A percentile compares a stretch with the other conserved stretches of the same genome.
These are phyloP conservation scores for Penicillium arizonense DNA, from an alignment of 495 filamentous ascomycete genomes.

Conservation along the genomic window DNA sequence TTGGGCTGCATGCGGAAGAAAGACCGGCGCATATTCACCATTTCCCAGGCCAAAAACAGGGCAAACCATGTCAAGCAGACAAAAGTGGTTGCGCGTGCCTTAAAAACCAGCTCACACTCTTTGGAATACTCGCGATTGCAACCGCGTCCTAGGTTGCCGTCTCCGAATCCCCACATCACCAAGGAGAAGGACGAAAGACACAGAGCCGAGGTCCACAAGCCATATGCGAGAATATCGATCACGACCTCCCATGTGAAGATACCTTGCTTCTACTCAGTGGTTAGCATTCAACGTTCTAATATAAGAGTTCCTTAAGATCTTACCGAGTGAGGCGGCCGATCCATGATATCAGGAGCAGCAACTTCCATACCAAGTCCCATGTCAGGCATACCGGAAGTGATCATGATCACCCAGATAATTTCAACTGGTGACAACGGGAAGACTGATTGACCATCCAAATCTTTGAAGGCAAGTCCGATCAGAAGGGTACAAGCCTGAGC, in stretches of 20 bases:
- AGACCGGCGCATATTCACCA: constrained; percentile 59
- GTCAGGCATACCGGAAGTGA: constrained; percentile 61
- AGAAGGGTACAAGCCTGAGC: constrained; percentile 60
- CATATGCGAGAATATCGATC: constrained; percentile 60
- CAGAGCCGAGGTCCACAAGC: constrained; percentile 57
- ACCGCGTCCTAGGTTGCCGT: constrained; percentile 51
- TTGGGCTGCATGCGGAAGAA: constrained; percentile 63
- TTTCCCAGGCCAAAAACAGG: constrained; percentile 65
- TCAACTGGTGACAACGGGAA: constrained; percentile 64
- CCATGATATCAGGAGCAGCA: constrained; percentile 58
- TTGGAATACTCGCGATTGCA: constrained; percentile 54
- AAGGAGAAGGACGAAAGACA: constrained; percentile 57
- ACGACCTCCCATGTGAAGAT: constrained; percentile 61
- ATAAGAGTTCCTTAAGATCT: too few species aligned
- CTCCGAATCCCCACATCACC: constrained; percentile 56
- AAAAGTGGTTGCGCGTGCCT: constrained; percentile 62
- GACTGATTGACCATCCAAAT: constrained; percentile 51
- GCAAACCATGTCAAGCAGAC: constrained; percentile 64
- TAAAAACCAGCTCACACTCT: constrained; percentile 57
- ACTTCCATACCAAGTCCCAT: constrained; percentile 66
- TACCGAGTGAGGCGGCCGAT: constrained; percentile 49
- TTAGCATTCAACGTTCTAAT: too few species aligned
- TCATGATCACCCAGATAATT: constrained; percentile 68
- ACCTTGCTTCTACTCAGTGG: constrained; percentile 40
- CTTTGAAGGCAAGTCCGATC: constrained; percentile 64